Evolutionary conservation across 2,329 filamentous ascomycete species (phyloP), one percentile per base, ranked within the genome.

Genomic region (Lojkania enalia): DNA sequence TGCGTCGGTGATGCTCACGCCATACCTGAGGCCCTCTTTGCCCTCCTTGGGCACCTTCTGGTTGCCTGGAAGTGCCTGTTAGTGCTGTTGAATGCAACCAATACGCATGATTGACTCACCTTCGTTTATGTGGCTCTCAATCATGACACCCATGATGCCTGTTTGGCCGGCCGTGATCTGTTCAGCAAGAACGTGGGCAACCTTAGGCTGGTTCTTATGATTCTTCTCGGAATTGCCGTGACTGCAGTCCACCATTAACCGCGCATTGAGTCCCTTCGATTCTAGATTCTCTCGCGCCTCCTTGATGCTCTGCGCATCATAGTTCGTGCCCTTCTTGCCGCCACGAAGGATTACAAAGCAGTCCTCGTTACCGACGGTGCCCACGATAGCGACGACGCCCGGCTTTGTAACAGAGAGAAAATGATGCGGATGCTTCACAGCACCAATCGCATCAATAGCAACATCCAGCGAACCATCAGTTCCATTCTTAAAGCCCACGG

Each of bases 401-500:
- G 91, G 91, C 78, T 97, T 97, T 16, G 94, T 97, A 55, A 97
- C 92, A 4, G 90, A 95, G 59, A 99, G 80, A 80, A 99, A 97
- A 77, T 96, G 90, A 67, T 99, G 94, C 13, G 90, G 89, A 67
- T 95, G 89, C 69, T 82, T 85, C 39, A 95, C 92, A 13, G 94
- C 89, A 51, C 91, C 90, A 69, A 97, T 96, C 39, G 94, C 94
- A 68, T 99, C 94, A 59, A 97, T 89, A 11, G 94, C 91, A 3
- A 97, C 91, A 44, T 85, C 82, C 36, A 97, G 76, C 6, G 86
- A 87, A 39, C 94, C 94, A 69, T 99, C 94, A 21, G 94, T 99
- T 54, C 94, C 94, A 73, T 99, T 99, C 82, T 99, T 99, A 87
- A 99, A 99, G 39, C 94, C 94, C 9, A 99, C 90, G 2, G 94